These are phyloP conservation scores for Clarireedia monteithiana DNA, from an alignment of 2,329 filamentous ascomycete species.

Conservation along the genomic window DNA sequence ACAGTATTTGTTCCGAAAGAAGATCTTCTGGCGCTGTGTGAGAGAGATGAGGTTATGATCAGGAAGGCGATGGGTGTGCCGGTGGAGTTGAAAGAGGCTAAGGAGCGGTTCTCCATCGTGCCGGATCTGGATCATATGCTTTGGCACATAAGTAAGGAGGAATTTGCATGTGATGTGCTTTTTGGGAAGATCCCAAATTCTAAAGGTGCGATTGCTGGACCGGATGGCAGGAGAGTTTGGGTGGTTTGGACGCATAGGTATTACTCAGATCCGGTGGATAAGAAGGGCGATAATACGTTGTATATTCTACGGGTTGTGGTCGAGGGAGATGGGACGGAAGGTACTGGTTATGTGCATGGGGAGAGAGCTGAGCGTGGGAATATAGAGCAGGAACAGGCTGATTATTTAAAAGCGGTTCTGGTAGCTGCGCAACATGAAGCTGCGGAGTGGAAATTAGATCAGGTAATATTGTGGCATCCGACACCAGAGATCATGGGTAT, in stretches of 20 bases:
- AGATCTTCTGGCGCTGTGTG: conserved; percentile 53
- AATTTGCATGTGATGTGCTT: conserved; percentile 61
- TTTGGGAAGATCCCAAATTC: conserved; percentile 46
- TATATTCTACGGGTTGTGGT: conserved; percentile 61
- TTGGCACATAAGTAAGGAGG: conserved; percentile 74
- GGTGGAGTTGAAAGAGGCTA: conserved; percentile 25
- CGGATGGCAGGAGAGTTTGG: conserved; percentile 54
- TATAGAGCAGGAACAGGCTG: conserved; percentile 7
- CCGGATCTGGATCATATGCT: conserved; percentile 61
- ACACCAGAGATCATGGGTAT: conserved; percentile 41
- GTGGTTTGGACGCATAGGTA: conserved; percentile 62
- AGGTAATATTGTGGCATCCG: conserved; percentile 79
- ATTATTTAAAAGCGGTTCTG: conserved; percentile 54
- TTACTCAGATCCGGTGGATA: conserved; percentile 41
- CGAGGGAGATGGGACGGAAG: conserved; percentile 40
- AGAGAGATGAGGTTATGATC: conserved; percentile 50
- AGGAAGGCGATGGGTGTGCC: conserved; percentile 34
- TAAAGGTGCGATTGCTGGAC: conserved; percentile 60
- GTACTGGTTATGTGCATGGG: neutral
- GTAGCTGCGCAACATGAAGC: conserved; percentile 62
- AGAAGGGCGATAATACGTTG: conserved; percentile 48
- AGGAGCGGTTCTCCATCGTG: conserved; percentile 52
- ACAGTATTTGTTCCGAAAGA: conserved; percentile 42
- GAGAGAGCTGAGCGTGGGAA: neutral
- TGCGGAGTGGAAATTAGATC: conserved; percentile 57